Evolutionary conservation across 129 eudicot species (phyloP), one percentile per base, ranked within the genome.

Genomic region (Arctium minus): DNA sequence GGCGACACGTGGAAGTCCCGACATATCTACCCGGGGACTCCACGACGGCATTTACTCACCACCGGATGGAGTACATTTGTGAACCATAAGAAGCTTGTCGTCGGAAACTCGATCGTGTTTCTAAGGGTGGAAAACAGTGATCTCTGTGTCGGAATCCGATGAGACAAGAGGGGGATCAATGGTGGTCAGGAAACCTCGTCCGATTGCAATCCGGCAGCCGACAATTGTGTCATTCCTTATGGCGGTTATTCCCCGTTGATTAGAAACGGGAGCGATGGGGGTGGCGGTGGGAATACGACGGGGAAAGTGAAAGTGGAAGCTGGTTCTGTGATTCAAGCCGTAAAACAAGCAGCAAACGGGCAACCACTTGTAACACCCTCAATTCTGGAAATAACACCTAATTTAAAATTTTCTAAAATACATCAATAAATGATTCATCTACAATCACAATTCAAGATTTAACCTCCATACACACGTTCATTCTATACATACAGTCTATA

Each of bases 21-120:
- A 65, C 99, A 96, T 69, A 96, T 96, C 6, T 96, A 96, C 81
- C 73, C 98, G 10, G 99, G 99, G 4, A 93, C 99, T 0, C 99
- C 99, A 0, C 86, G 98, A 80, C 85, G 99, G 56, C 99, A 96
- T 89, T 90, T 96, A 36, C 84, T 96, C 50, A 96, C 99, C 2
- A 96, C 99, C 0, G 99, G 99, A 3, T 96, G 99, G 99, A 96
- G 99, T 79, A 91, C 97, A 31, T 96, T 96, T 84, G 99, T 96
- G 72, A 96, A 96, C 80, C 98, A 92, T 11, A 96, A 96, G 86
- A 96, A 93, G 88, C 95, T 96, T 7, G 86, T 96, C 48, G 99
- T 98, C 5, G 99, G 99, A 11, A 98, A 96, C 79, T 93, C 99
- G 0, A 90, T 96, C 18, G 99, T 96, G 53, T 96, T 96, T 70